These are phyloP conservation scores for Leucocoprinus gongylophorus DNA, from an alignment of 1,284 basidiomycete genomes.

Conservation along the genomic window DNA sequence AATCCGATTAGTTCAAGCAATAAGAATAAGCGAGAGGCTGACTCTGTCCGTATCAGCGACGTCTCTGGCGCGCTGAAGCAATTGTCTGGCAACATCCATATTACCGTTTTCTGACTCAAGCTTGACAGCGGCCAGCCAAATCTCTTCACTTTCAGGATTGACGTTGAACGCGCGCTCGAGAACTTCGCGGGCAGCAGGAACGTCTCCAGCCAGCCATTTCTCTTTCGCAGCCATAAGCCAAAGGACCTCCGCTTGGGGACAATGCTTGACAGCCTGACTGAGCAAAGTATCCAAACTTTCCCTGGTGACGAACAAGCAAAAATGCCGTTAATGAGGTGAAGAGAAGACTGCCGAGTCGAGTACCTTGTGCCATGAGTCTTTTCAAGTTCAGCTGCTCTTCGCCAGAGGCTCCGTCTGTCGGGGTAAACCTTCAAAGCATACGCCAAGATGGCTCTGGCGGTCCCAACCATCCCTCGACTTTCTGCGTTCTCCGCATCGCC, in stretches of 20 bases:
- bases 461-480: constrained; percentile 69
- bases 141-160: constrained; percentile 94
- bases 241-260: constrained; percentile 90
- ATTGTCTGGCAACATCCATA: constrained; percentile 74
- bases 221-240: constrained; percentile 99
- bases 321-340: not conserved
- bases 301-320: constrained; percentile 29
- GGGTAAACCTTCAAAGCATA: constrained; percentile 92
- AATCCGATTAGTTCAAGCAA: not conserved
- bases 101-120: constrained; percentile 93
- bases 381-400: constrained; percentile 87
- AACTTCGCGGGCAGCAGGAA: constrained; percentile 80
- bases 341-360: constrained; percentile 20
- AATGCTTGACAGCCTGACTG: constrained; percentile 77
- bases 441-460: constrained; percentile 81
- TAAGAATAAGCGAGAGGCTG: constrained; percentile 21
- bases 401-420: constrained; percentile 78
- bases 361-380: constrained; percentile 80
- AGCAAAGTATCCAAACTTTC: constrained; percentile 82
- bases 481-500: constrained; percentile 85
- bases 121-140: constrained; percentile 96
- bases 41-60: constrained; percentile 91
- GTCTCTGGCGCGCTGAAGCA: constrained; percentile 82
- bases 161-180: constrained; percentile 89
- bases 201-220: constrained; percentile 85